Base-by-base conservation (phyloP, 352 stramenopile genomes). In the Saprolegnia parasitica region DNA sequence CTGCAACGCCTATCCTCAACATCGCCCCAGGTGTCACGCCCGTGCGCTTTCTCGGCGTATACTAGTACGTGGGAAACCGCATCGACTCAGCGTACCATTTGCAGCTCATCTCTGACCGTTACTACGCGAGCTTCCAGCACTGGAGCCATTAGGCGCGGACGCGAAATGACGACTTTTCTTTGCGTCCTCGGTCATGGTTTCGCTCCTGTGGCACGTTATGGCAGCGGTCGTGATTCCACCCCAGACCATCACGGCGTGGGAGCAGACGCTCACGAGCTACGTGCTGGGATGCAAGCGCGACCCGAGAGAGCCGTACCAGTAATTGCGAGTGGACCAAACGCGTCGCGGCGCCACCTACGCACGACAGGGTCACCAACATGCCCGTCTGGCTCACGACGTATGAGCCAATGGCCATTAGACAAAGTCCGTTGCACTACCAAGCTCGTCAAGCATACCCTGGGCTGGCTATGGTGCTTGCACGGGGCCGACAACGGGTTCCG, bases 101-200 rank as follows among this genome's bases (percentile, higher is more conserved):
- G 29, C 29, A 35, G 29, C 29, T 35, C 5, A 35, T 35, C 29
- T 35, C 29, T 5, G 29, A 35, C 29, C 29, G 29, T 6, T 35
- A 35, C 29, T 2, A 35, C 29, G 29, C 5, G 29, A 35, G 35
- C 23, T 68, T 68, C 29, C 29, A 21, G n/a, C 26, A 13, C 29
- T 68, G 62, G 62, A 40, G 62, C n/a, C 58, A 40, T 23, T 40
- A 40, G 6, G 62, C 62, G 16, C 62, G 62, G 6, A 68, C 62
- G 13, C 18, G 15, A 40, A 68, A 58, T 40, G 62, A 2, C 16
- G 62, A 0, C 24, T 26, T 4, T 40, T 68, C 15, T 16, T 68
- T 20, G 62, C 42, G 5, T 21, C 54, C 21, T 56, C 62, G 5
- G 32, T 68, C 11, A 58, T 68, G n/a, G 35, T 68, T 6, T 61